phyloP scores from a whole-genome alignment of 495 filamentous ascomycete genomes.

The Trypethelium eluteriae region DNA sequence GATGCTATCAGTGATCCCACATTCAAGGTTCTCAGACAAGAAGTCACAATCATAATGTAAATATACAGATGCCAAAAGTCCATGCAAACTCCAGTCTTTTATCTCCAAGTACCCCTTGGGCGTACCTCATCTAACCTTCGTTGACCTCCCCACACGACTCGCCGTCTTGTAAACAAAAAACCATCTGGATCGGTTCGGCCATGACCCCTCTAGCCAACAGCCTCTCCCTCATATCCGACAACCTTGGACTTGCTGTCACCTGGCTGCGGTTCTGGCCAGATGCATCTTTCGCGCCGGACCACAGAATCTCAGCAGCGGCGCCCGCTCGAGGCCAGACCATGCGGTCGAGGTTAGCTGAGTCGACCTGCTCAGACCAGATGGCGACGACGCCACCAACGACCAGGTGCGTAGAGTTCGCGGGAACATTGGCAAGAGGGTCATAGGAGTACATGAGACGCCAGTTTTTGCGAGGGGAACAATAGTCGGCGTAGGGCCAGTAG shows the following conservation, averaged over 20 bases:
- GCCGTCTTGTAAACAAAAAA: conserved; percentile 43
- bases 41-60: no score
- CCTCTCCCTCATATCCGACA: conserved; percentile 65
- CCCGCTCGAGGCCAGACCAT: conserved; percentile 66
- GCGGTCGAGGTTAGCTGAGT: conserved; percentile 57
- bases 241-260: conserved; percentile 53
- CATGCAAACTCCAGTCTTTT: background rate
- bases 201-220: conserved; percentile 56
- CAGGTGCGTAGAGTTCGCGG: conserved; percentile 48
- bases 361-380: conserved; percentile 72
- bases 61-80: background rate
- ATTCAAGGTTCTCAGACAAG: no score
- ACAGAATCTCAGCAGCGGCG: conserved; percentile 68
- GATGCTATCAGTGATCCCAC: background rate
- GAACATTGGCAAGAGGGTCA: conserved; percentile 57
- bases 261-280: conserved; percentile 57
- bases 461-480: conserved; percentile 63
- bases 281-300: conserved; percentile 58
- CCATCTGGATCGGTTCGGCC: conserved; percentile 52
- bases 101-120: background rate
- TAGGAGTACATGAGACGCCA: conserved; percentile 75
- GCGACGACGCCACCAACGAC: conserved; percentile 72
- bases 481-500: conserved; percentile 65
- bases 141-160: conserved; percentile 24
- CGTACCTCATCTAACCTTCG: background rate